Conservation (phyloP, 768 basidiomycete species). For the Steccherinum ochraceum region DNA sequence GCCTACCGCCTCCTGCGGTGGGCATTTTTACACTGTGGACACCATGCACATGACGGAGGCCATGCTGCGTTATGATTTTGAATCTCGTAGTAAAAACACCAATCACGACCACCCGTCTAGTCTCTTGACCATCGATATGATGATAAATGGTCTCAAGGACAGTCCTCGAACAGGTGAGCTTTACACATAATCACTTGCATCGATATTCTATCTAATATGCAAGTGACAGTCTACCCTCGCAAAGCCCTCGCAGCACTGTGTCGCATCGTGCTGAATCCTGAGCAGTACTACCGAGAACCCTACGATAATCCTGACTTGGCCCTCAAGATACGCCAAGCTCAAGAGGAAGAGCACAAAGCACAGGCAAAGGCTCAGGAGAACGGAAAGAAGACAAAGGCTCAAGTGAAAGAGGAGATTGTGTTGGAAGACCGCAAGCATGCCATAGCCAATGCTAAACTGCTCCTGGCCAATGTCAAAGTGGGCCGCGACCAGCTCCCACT, state of each 20-base stretch:
- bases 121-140: not conserved
- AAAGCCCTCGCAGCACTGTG: not conserved
- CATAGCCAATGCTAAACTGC: too few relatives aligned
- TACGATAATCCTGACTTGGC: not conserved
- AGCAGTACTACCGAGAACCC: not conserved
- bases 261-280: not conserved
- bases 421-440: too few relatives aligned
- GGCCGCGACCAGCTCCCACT: too few relatives aligned
- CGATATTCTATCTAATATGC: too few relatives aligned
- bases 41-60: not conserved
- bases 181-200: too few relatives aligned
- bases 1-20: not conserved
- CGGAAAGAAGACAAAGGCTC: too few relatives aligned
- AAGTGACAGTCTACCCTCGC: not conserved
- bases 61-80: not conserved
- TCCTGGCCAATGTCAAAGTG: too few relatives aligned
- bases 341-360: too few relatives aligned
- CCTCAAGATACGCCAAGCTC: too few relatives aligned
- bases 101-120: not conserved
- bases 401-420: too few relatives aligned
- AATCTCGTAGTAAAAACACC: not conserved
- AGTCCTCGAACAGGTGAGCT: not conserved
- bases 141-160: not conserved
- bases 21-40: not conserved
- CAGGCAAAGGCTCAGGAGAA: too few relatives aligned